phyloP scores from a whole-genome alignment of 208 protist genomes.

The Leptomonas pyrrhocoris region DNA sequence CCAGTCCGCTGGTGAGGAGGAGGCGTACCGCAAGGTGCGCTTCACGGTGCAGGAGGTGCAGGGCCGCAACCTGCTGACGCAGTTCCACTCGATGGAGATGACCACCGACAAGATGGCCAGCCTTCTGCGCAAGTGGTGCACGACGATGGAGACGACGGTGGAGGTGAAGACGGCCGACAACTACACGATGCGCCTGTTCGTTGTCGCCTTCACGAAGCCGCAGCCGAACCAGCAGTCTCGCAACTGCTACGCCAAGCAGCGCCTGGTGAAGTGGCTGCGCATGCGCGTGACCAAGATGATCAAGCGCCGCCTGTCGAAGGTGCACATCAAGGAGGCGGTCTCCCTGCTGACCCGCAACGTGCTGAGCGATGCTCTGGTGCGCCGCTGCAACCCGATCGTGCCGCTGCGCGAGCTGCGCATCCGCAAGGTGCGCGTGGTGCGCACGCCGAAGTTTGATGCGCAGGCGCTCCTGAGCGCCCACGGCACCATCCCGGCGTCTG shows the following conservation, averaged over 20 bases:
- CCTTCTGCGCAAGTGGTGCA: constrained; percentile 99
- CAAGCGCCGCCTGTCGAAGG: constrained; percentile 76
- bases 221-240: constrained; percentile 93
- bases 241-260: constrained; percentile 98
- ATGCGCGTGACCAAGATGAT: constrained; percentile 97
- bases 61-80: constrained; percentile 96
- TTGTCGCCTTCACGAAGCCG: constrained; percentile 98
- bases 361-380: constrained; percentile 96
- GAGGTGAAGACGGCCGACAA: constrained; percentile 98
- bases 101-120: constrained; percentile 98
- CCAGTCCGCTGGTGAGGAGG: constrained; percentile 72
- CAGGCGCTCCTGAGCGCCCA: constrained; percentile 93
- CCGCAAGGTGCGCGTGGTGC: constrained; percentile 98
- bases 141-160: constrained; percentile 96
- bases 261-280: constrained; percentile 95
- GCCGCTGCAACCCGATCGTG: constrained; percentile 95
- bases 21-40: constrained; percentile 97
- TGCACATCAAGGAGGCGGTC: constrained; percentile 95
- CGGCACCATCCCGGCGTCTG: constrained; percentile 82
- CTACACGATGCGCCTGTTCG: constrained; percentile 97
- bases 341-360: constrained; percentile 94
- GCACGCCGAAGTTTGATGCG: constrained; percentile 96
- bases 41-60: constrained; percentile 97
- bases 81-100: constrained; percentile 99
- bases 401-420: constrained; percentile 98